Evolutionary conservation across 441 rosid species (phyloP), one percentile per base, ranked within the genome.

Genomic region (Aquilaria agallochum): DNA sequence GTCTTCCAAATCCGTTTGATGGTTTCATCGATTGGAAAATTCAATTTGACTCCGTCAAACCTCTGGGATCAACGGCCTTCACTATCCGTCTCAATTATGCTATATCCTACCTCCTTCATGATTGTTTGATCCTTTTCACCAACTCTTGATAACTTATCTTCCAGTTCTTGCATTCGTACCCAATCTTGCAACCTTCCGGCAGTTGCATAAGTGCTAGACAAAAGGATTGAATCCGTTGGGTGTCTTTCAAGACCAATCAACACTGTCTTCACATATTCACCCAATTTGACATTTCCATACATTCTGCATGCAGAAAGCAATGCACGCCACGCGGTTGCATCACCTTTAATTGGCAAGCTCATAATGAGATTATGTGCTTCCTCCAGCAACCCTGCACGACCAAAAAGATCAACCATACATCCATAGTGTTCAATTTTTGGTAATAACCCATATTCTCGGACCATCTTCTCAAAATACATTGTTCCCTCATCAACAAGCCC

Each of bases 381-480:
- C 67, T 78, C 70, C 58, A 88, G 78, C 71, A 82, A 58, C 48
- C 92, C 90, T 13, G 77, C 83, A 55, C 88, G 78, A 45, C 90
- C 89, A 44, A 85, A 73, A 58, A 88, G 80, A 68, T 85, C 95
- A 57, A 85, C 70, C 45, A 88, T 58, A 70, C 95, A 80, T 31
- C 92, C 79, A 52, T 85, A 85, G 65, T 88, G 90, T 74, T 83
- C 92, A 40, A 80, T 70, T 65, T 70, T 68, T 0, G 95, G 88
- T 2, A 49, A 70, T 58, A 76, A 50, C 11, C 77, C 56, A 50
- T 82, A 80, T 33, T 59, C 73, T 34, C 67, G 53, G 59, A 85
- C 76, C 95, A 88, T 88, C 70, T 60, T 78, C 60, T 76, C 65
- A 50, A 88, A 83, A 68, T 65, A 78, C 49, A 36, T 50, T 65